Percentiles rank a stretch among this genome's conserved stretches.
These are phyloP conservation scores for Circinella minor DNA, from an alignment of 371 early-diverging fungal genomes.

Conservation along the genomic window DNA sequence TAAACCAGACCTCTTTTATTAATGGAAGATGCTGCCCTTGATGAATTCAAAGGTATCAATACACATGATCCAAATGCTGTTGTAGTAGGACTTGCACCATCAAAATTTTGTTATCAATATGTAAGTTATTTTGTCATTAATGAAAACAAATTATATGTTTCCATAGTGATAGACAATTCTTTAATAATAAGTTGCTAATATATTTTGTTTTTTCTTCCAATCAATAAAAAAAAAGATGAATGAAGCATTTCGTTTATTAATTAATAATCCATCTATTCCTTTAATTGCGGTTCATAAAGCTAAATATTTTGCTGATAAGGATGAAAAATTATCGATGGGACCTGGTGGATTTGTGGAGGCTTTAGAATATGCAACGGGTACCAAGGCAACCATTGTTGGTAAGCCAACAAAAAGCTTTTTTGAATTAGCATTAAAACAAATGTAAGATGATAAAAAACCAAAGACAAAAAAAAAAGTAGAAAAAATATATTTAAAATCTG, in stretches of 20 bases:
- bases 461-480: not conserved
- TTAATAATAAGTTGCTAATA: no score
- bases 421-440: conserved; percentile 72
- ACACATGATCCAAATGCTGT: conserved; percentile 71
- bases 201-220: not conserved
- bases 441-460: conserved; percentile 43
- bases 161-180: no score
- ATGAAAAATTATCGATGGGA: conserved; percentile 72
- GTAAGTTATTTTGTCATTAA: conserved; percentile 37
- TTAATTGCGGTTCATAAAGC: conserved; percentile 85
- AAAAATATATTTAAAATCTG: no score
- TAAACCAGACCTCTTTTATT: conserved; percentile 70
- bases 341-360: conserved; percentile 89
- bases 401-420: conserved; percentile 82
- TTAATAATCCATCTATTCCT: conserved; percentile 39
- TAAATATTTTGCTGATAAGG: conserved; percentile 71
- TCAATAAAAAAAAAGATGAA: conserved; percentile 51
- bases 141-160: not conserved
- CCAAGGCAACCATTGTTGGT: conserved; percentile 75
- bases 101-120: conserved; percentile 71
- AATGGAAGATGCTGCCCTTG: conserved; percentile 72
- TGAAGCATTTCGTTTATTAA: conserved; percentile 69
- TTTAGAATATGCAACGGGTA: conserved; percentile 77
- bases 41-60: conserved; percentile 71
- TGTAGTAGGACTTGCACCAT: conserved; percentile 82